Base-by-base conservation (phyloP, 495 filamentous ascomycete genomes). In the Aspergillus ellipticus region DNA sequence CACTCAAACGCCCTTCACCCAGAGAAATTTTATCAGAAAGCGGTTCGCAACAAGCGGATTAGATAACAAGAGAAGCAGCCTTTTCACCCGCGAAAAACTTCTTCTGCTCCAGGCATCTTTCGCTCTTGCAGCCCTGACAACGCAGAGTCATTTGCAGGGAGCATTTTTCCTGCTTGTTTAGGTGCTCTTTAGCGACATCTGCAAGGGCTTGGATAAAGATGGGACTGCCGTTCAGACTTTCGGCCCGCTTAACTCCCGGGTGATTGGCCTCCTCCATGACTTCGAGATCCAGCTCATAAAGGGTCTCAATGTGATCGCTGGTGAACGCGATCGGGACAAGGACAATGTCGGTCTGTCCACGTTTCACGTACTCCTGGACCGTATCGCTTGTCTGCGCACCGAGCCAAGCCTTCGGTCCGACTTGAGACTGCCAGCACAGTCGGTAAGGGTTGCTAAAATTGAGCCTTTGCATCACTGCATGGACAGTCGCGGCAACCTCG, bases 291-390 rank as follows among this genome's bases (percentile, higher is more conserved):
- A 99, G 78, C 75, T 99, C 95, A 67, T 87, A 96, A 2, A 99
- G 79, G 2, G 95, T 99, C 72, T 99, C 95, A 61, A 99, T 99
- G 64, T 99, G 95, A 63, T 99, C 95, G 49, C 89, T 94, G 1
- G 95, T 99, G 66, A 99, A 99, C 9, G 95, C 95, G 55, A 99
- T 94, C 1, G 95, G 95, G 56, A 99, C 91, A 3, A 99, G 79
- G 6, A 97, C 78, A 26, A 99, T 76, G 64, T 99, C 90, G 26
- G 87, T 93, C 66, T 96, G 88, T 2, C 92, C 93, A 67, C 94
- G 90, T 64, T 88, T 84, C 52, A 97, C 86, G 64, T 96, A 96
- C 31, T 88, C 77, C 66, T 90, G 82, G 13, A 99, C 95, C 0
- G 95, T 92, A 56, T 85, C 84, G 58, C 82, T 83, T 0, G 95